These are phyloP conservation scores for Peronospora destructor DNA, from an alignment of 352 stramenopile genomes.

Conservation along the genomic window DNA sequence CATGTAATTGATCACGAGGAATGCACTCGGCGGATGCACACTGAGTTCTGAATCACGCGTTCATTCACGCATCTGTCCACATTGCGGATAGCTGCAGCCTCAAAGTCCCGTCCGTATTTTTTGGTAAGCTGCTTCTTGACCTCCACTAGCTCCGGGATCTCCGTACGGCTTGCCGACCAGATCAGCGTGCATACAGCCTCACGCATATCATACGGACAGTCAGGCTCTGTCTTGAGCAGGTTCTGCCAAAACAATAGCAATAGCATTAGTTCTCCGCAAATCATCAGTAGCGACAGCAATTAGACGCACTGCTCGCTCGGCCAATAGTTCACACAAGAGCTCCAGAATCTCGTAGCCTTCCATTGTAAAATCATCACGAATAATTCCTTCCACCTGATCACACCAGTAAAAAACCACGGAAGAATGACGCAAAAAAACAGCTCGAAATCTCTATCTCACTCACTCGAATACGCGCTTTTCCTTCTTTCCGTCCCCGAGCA, in stretches of 20 bases:
- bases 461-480: slow-evolving; percentile 93
- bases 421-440: not conserved
- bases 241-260: slow-evolving; percentile 36
- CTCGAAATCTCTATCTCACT: slow-evolving; percentile 13
- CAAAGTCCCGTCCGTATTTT: slow-evolving; percentile 87
- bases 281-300: not conserved
- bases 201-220: slow-evolving; percentile 91
- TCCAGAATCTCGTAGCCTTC: slow-evolving; percentile 95
- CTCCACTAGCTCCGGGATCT: slow-evolving; percentile 90
- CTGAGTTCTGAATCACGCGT: slow-evolving; percentile 89
- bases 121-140: slow-evolving; percentile 88
- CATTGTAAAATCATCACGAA: slow-evolving; percentile 93
- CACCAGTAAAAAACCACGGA: not conserved
- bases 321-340: slow-evolving; percentile 90
- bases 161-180: slow-evolving; percentile 84
- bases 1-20: slow-evolving; percentile 93
- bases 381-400: slow-evolving; percentile 84
- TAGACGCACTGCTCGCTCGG: slow-evolving; percentile 78
- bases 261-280: not conserved
- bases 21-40: slow-evolving; percentile 89
- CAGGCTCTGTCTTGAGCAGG: slow-evolving; percentile 85
- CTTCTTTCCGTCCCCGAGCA: slow-evolving; percentile 85
- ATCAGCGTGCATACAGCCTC: slow-evolving; percentile 92
- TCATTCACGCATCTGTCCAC: slow-evolving; percentile 88
- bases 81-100: slow-evolving; percentile 75